Evolutionary conservation across 345 rosid species (phyloP).

Genomic region (Erucastrum elatum): DNA sequence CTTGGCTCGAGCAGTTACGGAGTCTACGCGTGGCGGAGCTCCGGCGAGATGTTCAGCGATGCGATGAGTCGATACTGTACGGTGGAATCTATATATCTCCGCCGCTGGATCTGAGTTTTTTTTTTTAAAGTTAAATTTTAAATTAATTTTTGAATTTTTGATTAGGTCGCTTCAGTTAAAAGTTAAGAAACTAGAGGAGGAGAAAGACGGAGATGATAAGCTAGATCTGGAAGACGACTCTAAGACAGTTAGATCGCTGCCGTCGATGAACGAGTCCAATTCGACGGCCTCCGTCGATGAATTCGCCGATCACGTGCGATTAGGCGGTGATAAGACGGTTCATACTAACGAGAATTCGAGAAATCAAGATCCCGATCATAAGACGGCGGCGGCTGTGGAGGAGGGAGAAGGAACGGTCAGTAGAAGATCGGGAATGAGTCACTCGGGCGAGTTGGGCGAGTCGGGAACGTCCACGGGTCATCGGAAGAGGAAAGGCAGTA

Average conservation of each 20-base stretch:
- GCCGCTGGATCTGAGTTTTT: conserved; percentile 41
- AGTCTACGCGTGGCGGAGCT: conserved; percentile 63
- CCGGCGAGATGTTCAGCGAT: conserved; percentile 62
- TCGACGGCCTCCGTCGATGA: conserved; percentile 53
- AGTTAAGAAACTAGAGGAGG: conserved; percentile 41
- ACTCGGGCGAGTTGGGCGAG: conserved; percentile 46
- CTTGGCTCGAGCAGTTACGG: conserved; percentile 68
- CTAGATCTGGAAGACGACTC: conserved; percentile 38
- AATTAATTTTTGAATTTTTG: not conserved
- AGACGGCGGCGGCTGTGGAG: conserved; percentile 1
- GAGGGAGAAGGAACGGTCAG: conserved; percentile 30
- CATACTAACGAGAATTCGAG: conserved; percentile 20
- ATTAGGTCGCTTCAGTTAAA: conserved; percentile 46
- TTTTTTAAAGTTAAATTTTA: not conserved
- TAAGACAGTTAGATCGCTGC: conserved; percentile 13
- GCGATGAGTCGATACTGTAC: conserved; percentile 67
- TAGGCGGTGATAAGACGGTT: not conserved
- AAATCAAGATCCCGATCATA: conserved; percentile 41
- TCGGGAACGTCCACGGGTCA: conserved; percentile 60
- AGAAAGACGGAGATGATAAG: conserved; percentile 24
- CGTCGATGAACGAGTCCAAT: conserved; percentile 61
- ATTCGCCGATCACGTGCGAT: conserved; percentile 31
- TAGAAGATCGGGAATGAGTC: conserved; percentile 36
- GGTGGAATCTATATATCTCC: conserved; percentile 30
- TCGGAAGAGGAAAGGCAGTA: conserved; percentile 35